Conservation (phyloP, 257 asterid genomes). For the Solanum clarkiae region DNA sequence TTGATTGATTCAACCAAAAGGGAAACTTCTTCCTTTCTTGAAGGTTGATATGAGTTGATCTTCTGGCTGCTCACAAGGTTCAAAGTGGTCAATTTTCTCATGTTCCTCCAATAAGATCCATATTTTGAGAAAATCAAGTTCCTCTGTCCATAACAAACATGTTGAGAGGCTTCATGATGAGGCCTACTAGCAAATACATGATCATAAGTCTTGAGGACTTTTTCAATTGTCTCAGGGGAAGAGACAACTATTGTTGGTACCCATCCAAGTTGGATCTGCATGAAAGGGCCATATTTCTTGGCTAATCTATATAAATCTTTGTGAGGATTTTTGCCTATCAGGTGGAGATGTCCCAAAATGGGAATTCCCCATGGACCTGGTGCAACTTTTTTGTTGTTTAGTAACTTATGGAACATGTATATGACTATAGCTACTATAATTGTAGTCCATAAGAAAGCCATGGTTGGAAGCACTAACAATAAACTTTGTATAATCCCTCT, state of each 20-base stretch:
- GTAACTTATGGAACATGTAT: background rate
- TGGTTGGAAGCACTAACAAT: background rate
- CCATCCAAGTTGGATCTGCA: slow-evolving; percentile 1
- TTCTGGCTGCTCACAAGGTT: slow-evolving; percentile 1
- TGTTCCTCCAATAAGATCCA: slow-evolving; percentile 13
- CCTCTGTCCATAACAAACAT: slow-evolving; percentile 1
- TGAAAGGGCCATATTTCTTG: slow-evolving; percentile 9
- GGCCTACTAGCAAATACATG: slow-evolving; percentile 8
- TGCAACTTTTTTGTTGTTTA: background rate
- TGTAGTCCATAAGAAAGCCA: background rate
- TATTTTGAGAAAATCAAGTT: background rate
- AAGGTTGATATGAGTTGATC: slow-evolving; percentile 3
- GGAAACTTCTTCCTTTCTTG: slow-evolving; percentile 11
- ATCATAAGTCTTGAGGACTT: slow-evolving; percentile 10
- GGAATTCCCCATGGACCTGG: slow-evolving; percentile 10
- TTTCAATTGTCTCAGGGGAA: slow-evolving; percentile 8
- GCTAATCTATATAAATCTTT: slow-evolving; percentile 1
- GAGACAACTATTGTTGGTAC: slow-evolving; percentile 6
- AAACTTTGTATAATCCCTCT: background rate
- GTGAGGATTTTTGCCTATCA: slow-evolving; percentile 12
- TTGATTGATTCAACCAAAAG: slow-evolving; percentile 2
- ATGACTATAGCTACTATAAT: background rate
- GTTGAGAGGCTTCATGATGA: background rate
- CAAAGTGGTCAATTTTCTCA: slow-evolving; percentile 2
- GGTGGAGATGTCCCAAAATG: slow-evolving; percentile 7